A percentile compares a stretch with the other conserved stretches of the same genome.
phyloP scores from a whole-genome alignment of 2,329 filamentous ascomycete genomes.

The Pseudogymnoascus sp. region DNA sequence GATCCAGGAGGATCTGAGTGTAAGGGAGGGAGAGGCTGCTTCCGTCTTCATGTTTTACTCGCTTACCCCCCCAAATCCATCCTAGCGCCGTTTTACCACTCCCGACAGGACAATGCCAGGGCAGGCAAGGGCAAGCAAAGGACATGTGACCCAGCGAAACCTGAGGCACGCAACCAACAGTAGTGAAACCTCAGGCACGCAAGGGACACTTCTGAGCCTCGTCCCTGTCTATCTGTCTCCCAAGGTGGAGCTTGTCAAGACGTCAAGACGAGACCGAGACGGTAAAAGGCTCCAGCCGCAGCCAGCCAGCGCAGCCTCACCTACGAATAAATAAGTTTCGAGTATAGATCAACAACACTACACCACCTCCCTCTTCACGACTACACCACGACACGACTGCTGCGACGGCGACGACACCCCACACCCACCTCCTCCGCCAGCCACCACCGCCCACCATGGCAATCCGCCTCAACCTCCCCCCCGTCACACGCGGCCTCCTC shows the following conservation, averaged over 20 bases:
- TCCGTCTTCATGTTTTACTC: background rate
- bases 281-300: background rate
- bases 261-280: background rate
- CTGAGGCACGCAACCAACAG: background rate
- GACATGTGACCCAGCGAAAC: background rate
- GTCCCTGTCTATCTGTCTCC: background rate
- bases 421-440: background rate
- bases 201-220: background rate
- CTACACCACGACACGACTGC: background rate
- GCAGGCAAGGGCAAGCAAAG: background rate
- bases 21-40: background rate
- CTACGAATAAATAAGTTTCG: background rate
- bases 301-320: background rate
- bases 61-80: background rate
- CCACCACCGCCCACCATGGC: conserved; percentile 49
- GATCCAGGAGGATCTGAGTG: background rate
- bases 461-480: conserved; percentile 82
- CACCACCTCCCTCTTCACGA: background rate
- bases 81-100: background rate
- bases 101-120: background rate
- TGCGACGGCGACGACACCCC: background rate
- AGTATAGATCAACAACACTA: background rate
- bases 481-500: conserved; percentile 76
- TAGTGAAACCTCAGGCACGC: background rate
- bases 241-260: background rate